Conservation (phyloP, 768 basidiomycete species). For the Tricholoma sp. region DNA sequence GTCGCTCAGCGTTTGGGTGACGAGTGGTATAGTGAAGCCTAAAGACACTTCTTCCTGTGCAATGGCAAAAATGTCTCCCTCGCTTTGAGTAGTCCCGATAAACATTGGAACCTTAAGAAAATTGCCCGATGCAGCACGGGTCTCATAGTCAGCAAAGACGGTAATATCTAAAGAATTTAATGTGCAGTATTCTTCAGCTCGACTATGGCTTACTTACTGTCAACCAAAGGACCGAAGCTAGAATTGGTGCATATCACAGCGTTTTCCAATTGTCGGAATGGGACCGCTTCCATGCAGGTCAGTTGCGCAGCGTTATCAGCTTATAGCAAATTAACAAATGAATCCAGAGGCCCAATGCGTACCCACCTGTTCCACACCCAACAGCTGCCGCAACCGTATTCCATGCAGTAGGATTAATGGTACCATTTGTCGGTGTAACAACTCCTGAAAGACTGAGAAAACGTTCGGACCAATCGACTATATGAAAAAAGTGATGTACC, state of each 20-base stretch:
- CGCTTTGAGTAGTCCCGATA: conserved; percentile 27
- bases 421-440: not conserved
- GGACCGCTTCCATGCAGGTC: conserved; percentile 30
- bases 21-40: conserved; percentile 22
- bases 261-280: conserved; percentile 25
- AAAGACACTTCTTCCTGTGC: conserved; percentile 19
- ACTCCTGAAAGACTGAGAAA: not conserved
- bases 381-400: conserved; percentile 23
- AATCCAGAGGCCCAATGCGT: not conserved
- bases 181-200: not conserved
- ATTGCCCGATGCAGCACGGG: conserved; percentile 15
- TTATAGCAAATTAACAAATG: not conserved
- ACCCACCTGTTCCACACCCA: conserved; percentile 28
- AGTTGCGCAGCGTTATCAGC: conserved; percentile 24
- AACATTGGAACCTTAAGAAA: conserved; percentile 17
- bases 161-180: conserved; percentile 22
- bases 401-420: conserved; percentile 21
- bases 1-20: conserved; percentile 25
- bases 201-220: conserved; percentile 20
- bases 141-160: conserved; percentile 24
- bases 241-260: conserved; percentile 24
- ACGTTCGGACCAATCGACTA: not conserved
- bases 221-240: conserved; percentile 23
- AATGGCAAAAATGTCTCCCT: conserved; percentile 30
- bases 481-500: not conserved